Conservation (phyloP, 2,329 filamentous ascomycete species). For the Camillea tinctor region DNA sequence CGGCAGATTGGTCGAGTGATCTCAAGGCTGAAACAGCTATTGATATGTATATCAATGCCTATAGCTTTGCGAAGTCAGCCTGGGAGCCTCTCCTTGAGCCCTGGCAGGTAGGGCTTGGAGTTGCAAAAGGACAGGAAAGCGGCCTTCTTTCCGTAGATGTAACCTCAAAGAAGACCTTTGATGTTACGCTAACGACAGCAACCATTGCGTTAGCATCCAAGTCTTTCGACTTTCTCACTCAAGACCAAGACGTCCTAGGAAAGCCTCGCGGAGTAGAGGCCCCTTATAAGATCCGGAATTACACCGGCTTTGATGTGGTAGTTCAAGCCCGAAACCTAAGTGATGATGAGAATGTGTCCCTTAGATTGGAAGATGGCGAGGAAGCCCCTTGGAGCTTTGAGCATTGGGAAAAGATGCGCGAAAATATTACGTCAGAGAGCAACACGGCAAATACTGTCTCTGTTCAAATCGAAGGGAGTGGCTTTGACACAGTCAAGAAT, state of each 20-base stretch:
- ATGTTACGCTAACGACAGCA: slow-evolving; percentile 88
- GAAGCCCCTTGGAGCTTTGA: slow-evolving; percentile 96
- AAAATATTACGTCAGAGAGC: slow-evolving; percentile 83
- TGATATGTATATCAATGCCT: slow-evolving; percentile 92
- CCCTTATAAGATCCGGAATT: slow-evolving; percentile 90
- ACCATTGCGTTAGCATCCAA: slow-evolving; percentile 93
- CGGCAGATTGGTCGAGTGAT: slow-evolving; percentile 87
- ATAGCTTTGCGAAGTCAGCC: slow-evolving; percentile 98
- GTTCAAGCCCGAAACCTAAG: slow-evolving; percentile 73
- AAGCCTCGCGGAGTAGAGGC: slow-evolving; percentile 91
- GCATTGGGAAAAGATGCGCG: slow-evolving; percentile 93
- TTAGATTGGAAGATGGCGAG: slow-evolving; percentile 81
- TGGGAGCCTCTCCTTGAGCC: slow-evolving; percentile 97
- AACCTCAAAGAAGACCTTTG: slow-evolving; percentile 84
- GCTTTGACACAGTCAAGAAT: slow-evolving; percentile 85
- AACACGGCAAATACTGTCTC: slow-evolving; percentile 73
- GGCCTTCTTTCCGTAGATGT: slow-evolving; percentile 81
- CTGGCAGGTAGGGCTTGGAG: slow-evolving; percentile 90
- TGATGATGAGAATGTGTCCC: slow-evolving; percentile 68
- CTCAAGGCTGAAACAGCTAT: slow-evolving; percentile 87
- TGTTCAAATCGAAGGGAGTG: slow-evolving; percentile 85
- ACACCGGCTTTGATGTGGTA: slow-evolving; percentile 88
- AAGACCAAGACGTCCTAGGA: slow-evolving; percentile 85
- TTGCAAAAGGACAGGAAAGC: slow-evolving; percentile 73
- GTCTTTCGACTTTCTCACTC: slow-evolving; percentile 84